Percentiles rank a stretch among this genome's conserved stretches.
Evolutionary conservation across 1,284 basidiomycete species (phyloP).

Genomic region (Xerocomus minutiporus): DNA sequence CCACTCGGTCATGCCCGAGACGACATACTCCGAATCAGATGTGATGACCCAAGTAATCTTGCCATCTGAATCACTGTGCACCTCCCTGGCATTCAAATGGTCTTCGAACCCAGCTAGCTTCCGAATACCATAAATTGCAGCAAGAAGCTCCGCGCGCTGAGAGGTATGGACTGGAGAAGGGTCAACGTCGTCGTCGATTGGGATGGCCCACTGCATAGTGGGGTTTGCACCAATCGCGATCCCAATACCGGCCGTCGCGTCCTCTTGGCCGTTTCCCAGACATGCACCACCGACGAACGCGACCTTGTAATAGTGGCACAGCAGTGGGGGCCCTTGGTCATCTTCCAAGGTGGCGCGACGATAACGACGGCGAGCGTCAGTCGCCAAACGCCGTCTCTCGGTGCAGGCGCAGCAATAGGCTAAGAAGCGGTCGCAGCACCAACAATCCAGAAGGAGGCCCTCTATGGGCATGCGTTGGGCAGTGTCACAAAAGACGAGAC

Average conservation of each 20-base stretch:
- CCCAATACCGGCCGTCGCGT: slow-evolving; percentile 11
- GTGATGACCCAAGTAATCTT: slow-evolving; percentile 22
- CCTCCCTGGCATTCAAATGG: background rate
- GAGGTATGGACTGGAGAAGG: slow-evolving; percentile 6
- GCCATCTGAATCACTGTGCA: background rate
- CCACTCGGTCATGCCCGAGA: slow-evolving; percentile 34
- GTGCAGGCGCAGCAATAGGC: slow-evolving; percentile 16
- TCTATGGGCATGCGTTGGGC: slow-evolving; percentile 1
- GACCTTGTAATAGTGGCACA: slow-evolving; percentile 16
- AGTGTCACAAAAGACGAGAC: slow-evolving; percentile 13
- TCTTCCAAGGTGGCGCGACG: background rate
- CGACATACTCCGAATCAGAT: slow-evolving; percentile 37
- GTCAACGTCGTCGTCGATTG: slow-evolving; percentile 10
- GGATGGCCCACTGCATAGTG: slow-evolving; percentile 13
- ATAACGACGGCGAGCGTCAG: background rate
- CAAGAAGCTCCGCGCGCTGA: slow-evolving; percentile 18
- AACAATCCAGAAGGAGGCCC: slow-evolving; percentile 12
- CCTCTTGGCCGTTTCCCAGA: slow-evolving; percentile 3
- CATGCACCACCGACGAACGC: slow-evolving; percentile 16
- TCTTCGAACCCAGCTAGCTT: slow-evolving; percentile 10
- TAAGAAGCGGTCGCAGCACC: slow-evolving; percentile 11
- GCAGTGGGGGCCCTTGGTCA: slow-evolving; percentile 1
- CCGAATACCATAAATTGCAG: slow-evolving; percentile 13
- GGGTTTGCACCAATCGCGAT: slow-evolving; percentile 7
- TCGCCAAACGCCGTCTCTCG: background rate